phyloP scores from a whole-genome alignment of 2,329 filamentous ascomycete species.

The Penicillium sp. region DNA sequence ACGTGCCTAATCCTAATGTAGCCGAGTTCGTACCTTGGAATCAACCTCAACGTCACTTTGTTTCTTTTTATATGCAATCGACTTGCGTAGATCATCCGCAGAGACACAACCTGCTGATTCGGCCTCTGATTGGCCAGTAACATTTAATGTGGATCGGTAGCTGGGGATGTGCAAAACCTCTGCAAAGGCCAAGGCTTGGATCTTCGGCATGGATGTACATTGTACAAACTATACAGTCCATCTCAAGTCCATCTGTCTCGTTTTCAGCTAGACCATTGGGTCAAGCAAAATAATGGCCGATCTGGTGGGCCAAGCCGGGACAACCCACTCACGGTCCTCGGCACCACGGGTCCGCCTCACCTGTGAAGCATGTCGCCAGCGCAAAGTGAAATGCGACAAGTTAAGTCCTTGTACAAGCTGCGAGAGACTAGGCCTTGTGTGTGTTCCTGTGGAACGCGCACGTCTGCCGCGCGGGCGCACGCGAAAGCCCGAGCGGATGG shows the following conservation, averaged over 20 bases:
- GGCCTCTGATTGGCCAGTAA: background rate
- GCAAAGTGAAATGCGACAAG: constrained; percentile 36
- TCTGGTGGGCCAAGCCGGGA: background rate
- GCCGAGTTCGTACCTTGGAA: background rate
- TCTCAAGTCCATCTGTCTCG: background rate
- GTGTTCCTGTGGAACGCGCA: constrained; percentile 30
- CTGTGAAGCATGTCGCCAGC: constrained; percentile 31
- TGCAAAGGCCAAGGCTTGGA: background rate
- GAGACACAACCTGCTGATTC: background rate
- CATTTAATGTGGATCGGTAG: background rate
- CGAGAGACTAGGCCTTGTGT: constrained; percentile 20
- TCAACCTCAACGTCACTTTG: too few species aligned
- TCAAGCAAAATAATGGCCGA: background rate
- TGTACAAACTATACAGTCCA: background rate
- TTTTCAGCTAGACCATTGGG: background rate
- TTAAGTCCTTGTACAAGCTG: constrained; percentile 32
- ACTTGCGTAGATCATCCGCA: background rate
- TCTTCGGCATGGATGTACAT: background rate
- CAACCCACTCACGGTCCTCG: constrained; percentile 9
- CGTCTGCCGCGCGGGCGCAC: constrained; percentile 33
- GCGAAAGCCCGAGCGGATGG: constrained; percentile 12
- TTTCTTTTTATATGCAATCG: background rate
- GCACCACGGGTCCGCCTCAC: constrained; percentile 25
- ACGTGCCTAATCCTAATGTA: too few species aligned
- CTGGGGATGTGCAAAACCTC: background rate